These are phyloP conservation scores for Tuber magnatum DNA, from an alignment of 495 filamentous ascomycete species.

Conservation along the genomic window DNA sequence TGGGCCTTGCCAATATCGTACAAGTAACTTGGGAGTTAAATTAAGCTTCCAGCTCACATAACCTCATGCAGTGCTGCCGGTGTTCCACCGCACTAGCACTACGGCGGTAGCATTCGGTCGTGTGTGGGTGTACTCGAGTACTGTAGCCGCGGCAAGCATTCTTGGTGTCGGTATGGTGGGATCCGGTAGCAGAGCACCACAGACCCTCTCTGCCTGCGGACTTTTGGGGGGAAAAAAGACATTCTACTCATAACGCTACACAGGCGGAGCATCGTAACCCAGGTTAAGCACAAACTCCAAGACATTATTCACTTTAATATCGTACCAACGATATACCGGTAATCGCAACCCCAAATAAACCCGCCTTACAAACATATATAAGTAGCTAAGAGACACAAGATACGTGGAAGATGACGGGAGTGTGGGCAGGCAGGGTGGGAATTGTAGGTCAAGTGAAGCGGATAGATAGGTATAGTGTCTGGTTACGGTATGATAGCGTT, in stretches of 20 bases:
- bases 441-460: too few relatives aligned
- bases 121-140: too few relatives aligned
- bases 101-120: neutral
- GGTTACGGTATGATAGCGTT: neutral
- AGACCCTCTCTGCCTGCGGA: neutral
- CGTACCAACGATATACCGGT: neutral
- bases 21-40: neutral
- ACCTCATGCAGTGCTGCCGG: neutral
- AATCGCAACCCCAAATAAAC: neutral
- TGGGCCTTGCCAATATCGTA: too few relatives aligned
- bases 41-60: neutral
- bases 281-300: neutral
- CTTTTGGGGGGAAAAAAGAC: neutral
- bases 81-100: neutral
- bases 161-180: neutral
- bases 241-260: neutral
- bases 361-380: neutral
- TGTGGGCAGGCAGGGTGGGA: too few relatives aligned
- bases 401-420: too few relatives aligned
- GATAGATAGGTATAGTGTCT: neutral
- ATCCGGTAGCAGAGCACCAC: neutral
- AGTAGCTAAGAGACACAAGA: neutral
- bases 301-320: neutral
- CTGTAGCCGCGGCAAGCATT: too few relatives aligned
- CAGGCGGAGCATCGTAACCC: neutral